Conservation (phyloP, 352 stramenopile genomes). For the Pythium guiyangense region DNA sequence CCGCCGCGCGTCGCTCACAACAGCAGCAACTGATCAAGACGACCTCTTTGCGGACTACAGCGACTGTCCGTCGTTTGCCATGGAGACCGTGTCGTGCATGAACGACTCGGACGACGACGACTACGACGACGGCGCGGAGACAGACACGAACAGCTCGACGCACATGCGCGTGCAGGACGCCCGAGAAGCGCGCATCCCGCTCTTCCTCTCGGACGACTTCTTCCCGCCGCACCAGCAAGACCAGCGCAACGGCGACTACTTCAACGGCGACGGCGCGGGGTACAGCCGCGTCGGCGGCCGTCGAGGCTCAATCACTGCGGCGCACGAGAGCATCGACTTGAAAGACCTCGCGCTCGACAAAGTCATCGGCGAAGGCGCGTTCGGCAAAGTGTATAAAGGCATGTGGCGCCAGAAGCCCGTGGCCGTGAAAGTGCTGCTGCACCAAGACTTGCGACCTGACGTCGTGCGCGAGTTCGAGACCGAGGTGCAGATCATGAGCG, state of each 20-base stretch:
- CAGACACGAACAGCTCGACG: constrained; percentile 32
- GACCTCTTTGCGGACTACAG: constrained; percentile 27
- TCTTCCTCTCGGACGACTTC: constrained; percentile 54
- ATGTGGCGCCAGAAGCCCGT: constrained; percentile 51
- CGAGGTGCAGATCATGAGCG: constrained; percentile 84
- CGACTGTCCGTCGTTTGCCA: constrained; percentile 13
- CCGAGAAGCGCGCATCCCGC: constrained; percentile 49
- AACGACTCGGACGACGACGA: constrained; percentile 23
- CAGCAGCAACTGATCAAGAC: constrained; percentile 17
- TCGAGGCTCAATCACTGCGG: constrained; percentile 23
- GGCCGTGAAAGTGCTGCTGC: constrained; percentile 74
- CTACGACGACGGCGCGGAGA: constrained; percentile 17
- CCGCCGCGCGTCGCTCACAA: constrained; percentile 11
- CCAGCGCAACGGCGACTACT: constrained; percentile 12
- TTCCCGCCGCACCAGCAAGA: constrained; percentile 23
- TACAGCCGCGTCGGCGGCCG: constrained; percentile 9
- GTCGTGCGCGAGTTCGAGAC: constrained; percentile 75
- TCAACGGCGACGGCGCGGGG: constrained; percentile 10
- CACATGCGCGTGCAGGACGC: constrained; percentile 46
- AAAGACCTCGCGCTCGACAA: no score
- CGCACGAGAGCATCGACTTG: constrained; percentile 58
- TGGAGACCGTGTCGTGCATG: constrained; percentile 9
- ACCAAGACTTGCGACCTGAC: constrained; percentile 61
- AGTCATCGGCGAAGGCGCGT: constrained; percentile 77
- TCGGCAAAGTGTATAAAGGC: constrained; percentile 72